Conservation (phyloP, 2,329 filamentous ascomycete genomes). For the Graphilbum fragrans region DNA sequence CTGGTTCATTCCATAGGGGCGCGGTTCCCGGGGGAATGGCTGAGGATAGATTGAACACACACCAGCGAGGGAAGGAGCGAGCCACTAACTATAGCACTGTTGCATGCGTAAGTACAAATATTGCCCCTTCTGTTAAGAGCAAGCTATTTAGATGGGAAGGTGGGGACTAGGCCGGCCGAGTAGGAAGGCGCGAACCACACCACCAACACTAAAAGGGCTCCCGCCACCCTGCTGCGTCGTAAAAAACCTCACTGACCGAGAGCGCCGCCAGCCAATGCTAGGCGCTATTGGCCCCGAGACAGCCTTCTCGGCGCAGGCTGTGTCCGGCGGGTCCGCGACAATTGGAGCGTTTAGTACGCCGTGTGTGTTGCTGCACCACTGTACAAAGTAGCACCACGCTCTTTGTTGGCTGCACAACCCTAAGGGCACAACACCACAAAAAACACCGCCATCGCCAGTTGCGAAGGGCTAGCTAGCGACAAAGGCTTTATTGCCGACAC, state of each 20-base stretch:
- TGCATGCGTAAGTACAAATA: background rate
- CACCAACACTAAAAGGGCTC: background rate
- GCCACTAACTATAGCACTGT: background rate
- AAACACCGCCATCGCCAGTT: too few relatives aligned
- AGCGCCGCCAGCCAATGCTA: conserved; percentile 2
- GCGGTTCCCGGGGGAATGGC: conserved; percentile 3
- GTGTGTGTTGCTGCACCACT: too few relatives aligned
- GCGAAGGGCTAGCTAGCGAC: too few relatives aligned
- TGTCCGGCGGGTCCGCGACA: conserved; percentile 8
- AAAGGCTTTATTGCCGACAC: too few relatives aligned
- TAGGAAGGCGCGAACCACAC: conserved; percentile 8
- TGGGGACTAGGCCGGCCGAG: conserved; percentile 1
- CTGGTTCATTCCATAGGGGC: too few relatives aligned
- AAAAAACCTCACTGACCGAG: background rate
- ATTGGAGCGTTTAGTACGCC: too few relatives aligned
- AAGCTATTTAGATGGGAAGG: background rate
- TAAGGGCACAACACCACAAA: too few relatives aligned
- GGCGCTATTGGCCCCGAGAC: conserved; percentile 1
- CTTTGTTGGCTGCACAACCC: too few relatives aligned
- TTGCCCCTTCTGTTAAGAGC: too few relatives aligned
- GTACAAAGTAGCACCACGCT: too few relatives aligned
- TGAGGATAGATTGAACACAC: background rate
- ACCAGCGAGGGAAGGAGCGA: background rate
- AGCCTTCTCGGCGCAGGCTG: conserved; percentile 5
- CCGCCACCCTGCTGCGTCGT: background rate